Percentiles rank a stretch among this genome's conserved stretches.
phyloP scores from a whole-genome alignment of 306 rosid genomes.

The Cucumis melo region DNA sequence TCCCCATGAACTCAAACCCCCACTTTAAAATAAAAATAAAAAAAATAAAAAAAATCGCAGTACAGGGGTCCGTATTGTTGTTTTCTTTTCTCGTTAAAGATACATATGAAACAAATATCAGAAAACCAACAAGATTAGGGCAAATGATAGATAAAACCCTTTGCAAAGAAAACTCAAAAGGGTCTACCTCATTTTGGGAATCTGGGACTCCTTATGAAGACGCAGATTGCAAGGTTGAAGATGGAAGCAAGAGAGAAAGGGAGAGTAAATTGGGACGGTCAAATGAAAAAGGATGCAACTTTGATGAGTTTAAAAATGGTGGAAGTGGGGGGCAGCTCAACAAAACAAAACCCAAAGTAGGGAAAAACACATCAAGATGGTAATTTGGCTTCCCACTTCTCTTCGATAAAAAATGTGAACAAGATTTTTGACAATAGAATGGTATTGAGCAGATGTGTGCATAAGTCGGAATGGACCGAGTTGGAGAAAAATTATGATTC shows the following conservation, averaged over 20 bases:
- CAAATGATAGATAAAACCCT: background rate
- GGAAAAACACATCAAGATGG: background rate
- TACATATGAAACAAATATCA: background rate
- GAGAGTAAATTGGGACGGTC: background rate
- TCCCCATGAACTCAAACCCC: slow-evolving; percentile 51
- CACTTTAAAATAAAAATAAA: background rate
- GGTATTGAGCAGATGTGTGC: too few species aligned
- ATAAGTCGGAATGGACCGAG: too few species aligned
- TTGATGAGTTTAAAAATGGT: background rate
- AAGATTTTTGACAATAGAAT: too few species aligned
- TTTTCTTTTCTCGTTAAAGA: background rate
- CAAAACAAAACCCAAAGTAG: background rate
- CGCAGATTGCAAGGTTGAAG: background rate
- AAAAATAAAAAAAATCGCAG: background rate
- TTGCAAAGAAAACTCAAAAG: background rate
- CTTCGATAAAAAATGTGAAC: too few species aligned
- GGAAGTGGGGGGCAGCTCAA: background rate
- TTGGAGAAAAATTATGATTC: too few species aligned
- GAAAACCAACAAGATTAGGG: background rate
- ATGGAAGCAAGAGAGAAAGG: background rate
- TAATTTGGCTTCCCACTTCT: too few species aligned
- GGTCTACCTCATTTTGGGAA: background rate
- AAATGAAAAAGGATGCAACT: background rate
- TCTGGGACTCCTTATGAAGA: background rate
- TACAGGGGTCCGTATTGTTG: background rate